Percentiles rank a stretch among this genome's conserved stretches.
These are phyloP conservation scores for Rhynchospora breviuscula DNA, from an alignment of 176 grass and related monocot species.

Conservation along the genomic window DNA sequence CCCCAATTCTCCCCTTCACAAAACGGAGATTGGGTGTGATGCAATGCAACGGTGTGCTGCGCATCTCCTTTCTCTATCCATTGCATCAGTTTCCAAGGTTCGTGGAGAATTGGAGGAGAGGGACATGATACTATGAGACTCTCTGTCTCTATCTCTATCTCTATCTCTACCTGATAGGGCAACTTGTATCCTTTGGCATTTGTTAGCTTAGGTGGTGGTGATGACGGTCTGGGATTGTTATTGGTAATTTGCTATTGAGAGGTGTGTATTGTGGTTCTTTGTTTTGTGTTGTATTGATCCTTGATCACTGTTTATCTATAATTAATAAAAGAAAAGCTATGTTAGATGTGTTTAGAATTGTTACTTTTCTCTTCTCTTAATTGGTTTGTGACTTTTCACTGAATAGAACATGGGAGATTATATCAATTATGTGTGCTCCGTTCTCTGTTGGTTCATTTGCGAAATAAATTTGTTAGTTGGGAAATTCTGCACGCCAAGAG, in stretches of 20 bases:
- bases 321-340: neutral
- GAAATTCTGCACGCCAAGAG: too few relatives aligned
- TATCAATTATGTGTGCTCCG: neutral
- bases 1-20: conserved; percentile 43
- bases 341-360: neutral
- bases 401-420: neutral
- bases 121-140: neutral
- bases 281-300: neutral
- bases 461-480: too few relatives aligned
- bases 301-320: neutral
- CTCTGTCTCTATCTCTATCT: conserved; percentile 1
- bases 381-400: neutral
- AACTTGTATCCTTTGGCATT: conserved; percentile 87
- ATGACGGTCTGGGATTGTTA: neutral
- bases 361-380: neutral
- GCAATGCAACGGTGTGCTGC: conserved; percentile 9
- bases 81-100: neutral
- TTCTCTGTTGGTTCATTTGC: neutral
- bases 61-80: conserved; percentile 22
- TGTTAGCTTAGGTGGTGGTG: conserved; percentile 14
- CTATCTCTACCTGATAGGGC: conserved; percentile 51
- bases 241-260: neutral
- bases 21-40: conserved; percentile 5
- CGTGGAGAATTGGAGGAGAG: conserved; percentile 1
- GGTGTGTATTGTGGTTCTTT: neutral